Base-by-base conservation (phyloP, 2,329 filamentous ascomycete genomes). In the Penicillium sp. region DNA sequence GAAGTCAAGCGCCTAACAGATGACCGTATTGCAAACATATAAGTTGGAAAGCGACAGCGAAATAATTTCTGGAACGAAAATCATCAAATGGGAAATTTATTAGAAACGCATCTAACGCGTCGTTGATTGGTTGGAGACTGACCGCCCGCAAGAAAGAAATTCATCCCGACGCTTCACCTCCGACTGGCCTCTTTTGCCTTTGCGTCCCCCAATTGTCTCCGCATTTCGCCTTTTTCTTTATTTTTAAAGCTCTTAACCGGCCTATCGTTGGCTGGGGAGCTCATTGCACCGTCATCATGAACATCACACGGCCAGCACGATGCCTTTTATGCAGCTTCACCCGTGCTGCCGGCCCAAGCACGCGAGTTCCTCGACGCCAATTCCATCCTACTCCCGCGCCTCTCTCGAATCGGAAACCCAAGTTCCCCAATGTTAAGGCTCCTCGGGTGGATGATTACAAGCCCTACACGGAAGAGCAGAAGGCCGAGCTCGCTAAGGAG, bases 391-490 rank as follows among this genome's bases (percentile, higher is more conserved):
- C 80, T 19, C 71, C 75, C 43, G 53, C 74, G 44, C 71, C 70
- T 49, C 73, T 75, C 58, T 65, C 63, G 50, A 68, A 75, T 67
- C 70, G 68, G 57, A 75, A 75, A 66, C 71, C 78, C 19, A 75
- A 73, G 56, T 70, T 75, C 58, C 66, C 73, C 38, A 77, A 70
- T 61, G 66, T 75, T 50, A 76, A 77, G 61, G 70, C 69, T 31
- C 61, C 70, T 4, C 68, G 74, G 15, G 63, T 62, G 8, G 61
- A 66, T 21, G 60, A 75, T 48, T 72, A 73, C 62, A 82, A 86
- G 61, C 79, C 83, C 15, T 94, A 92, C 78, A 86, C 85, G 15
- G 76, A 82, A 41, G 82, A 86, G 62, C 87, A 94, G 70, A 83
- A 85, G 69, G 81, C 82, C 59, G 69, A 77, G 21, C 81, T 96